phyloP scores from a whole-genome alignment of 2,329 filamentous ascomycete species.

The Tympanopsis confertula region DNA sequence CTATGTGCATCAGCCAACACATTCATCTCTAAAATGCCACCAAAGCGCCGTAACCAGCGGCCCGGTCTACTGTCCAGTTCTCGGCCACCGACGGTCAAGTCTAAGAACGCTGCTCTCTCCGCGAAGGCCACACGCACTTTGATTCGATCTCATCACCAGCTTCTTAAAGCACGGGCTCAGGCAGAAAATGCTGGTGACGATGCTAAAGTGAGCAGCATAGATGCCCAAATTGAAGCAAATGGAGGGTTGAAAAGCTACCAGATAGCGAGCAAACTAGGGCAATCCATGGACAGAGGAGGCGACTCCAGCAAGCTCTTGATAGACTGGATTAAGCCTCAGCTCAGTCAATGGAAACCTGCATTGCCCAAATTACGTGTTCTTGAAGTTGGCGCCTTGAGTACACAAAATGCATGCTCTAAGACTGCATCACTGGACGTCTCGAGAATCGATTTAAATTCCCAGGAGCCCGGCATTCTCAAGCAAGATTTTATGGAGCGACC shows the following conservation, averaged over 20 bases:
- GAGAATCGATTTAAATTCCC: slow-evolving; percentile 83
- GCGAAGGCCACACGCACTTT: slow-evolving; percentile 43
- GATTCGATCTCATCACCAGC: slow-evolving; percentile 46
- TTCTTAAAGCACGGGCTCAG: slow-evolving; percentile 41
- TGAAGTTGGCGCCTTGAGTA: slow-evolving; percentile 80
- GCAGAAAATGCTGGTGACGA: slow-evolving; percentile 30
- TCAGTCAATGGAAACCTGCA: slow-evolving; percentile 5
- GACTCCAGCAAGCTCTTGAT: slow-evolving; percentile 49
- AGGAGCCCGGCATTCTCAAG: slow-evolving; percentile 67
- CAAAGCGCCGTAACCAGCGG: too few species aligned
- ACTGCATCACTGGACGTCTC: slow-evolving; percentile 61
- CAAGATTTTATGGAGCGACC: slow-evolving; percentile 92
- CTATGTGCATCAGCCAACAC: too few species aligned
- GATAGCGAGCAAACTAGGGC: slow-evolving; percentile 48
- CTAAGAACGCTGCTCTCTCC: slow-evolving; percentile 29
- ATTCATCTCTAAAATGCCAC: too few species aligned
- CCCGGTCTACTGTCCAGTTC: slow-evolving; percentile 26
- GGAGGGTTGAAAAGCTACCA: slow-evolving; percentile 51
- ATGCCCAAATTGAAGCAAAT: slow-evolving; percentile 36
- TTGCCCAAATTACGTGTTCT: slow-evolving; percentile 49
- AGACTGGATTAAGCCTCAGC: slow-evolving; percentile 36
- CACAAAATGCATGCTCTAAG: slow-evolving; percentile 70
- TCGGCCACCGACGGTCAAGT: slow-evolving; percentile 26
- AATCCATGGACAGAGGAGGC: slow-evolving; percentile 47
- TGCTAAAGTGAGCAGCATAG: slow-evolving; percentile 25